phyloP scores from a whole-genome alignment of 148 eudicot species.

The Rhododendron williamsianum region DNA sequence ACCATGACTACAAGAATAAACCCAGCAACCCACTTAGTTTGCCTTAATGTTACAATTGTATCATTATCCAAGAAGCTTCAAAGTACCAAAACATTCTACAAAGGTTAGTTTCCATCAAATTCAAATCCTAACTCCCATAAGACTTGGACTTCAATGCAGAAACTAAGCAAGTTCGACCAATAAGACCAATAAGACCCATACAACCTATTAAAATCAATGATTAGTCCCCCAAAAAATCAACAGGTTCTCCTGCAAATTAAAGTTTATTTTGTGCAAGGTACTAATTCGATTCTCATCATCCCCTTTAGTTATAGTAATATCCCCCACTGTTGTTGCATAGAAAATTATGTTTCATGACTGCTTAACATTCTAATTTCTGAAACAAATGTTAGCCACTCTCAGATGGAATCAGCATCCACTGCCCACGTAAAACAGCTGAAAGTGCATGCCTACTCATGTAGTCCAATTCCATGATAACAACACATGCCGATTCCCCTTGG shows the following conservation, averaged over 20 bases:
- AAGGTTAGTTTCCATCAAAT: background rate
- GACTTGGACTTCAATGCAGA: background rate
- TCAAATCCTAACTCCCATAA: background rate
- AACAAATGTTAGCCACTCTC: background rate
- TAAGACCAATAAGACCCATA: background rate
- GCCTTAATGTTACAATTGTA: background rate
- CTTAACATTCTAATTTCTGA: background rate
- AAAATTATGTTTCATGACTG: background rate
- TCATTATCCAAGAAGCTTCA: background rate
- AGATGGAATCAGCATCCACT: background rate
- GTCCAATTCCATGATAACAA: background rate
- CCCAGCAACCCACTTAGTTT: background rate
- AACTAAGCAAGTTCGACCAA: background rate
- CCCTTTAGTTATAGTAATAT: background rate
- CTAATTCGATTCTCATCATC: background rate
- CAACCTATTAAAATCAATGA: background rate
- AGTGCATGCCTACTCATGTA: background rate
- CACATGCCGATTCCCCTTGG: background rate
- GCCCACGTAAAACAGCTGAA: background rate
- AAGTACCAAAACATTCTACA: background rate
- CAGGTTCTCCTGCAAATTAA: too few relatives aligned
- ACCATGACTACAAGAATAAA: background rate
- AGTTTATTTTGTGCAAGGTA: background rate
- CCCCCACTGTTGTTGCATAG: background rate
- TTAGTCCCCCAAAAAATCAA: background rate